Base-by-base conservation (phyloP, 2,329 filamentous ascomycete species). In the Epichloe gansuensis region DNA sequence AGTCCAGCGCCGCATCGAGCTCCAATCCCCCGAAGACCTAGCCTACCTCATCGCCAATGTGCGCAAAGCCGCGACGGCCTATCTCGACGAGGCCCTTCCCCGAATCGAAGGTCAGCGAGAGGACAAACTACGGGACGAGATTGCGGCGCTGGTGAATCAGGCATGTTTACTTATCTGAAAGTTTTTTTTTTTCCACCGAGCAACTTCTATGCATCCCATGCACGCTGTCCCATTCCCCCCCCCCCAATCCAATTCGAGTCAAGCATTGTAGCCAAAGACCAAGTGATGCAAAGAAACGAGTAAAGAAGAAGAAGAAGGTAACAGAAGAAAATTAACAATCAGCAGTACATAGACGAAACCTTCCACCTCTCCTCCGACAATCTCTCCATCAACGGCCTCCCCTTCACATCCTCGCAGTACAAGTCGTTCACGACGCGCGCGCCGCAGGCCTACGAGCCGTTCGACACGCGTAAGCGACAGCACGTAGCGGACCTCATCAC, bases 21-120 rank as follows among this genome's bases (percentile, higher is more conserved):
- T 91, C 49, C 86, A 90, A 70, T 77, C 78, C n/a, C 78, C 81
- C 42, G 80, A 84, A 47, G 87, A 91, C 68, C 75, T 90, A 36
- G 70, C 76, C 52, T 87, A 83, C 67, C 77, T 91, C 31, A 75
- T 86, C 59, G 70, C 75, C 57, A 87, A 87, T 62, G 79, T 87
- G 56, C 81, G 82, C 62, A 75, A 75, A 65, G 81, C 82, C 52
- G 85, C 86, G 11, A 74, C 77, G 44, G 76, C 79, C 60, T 84
- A 81, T 63, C 76, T 91, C 54, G 74, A 82, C 65, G 75, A 78
- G 59, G 80, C 80, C 49, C 81, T 90, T 52, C 86, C 86, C 25
- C 79, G 80, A 0, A 76, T 82, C 35, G 78, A 80, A 42, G 64
- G 62, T 49, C 65, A 60, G 25, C 69, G 68, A 21, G 75, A 77